Percentiles rank a stretch among this genome's conserved stretches.
Evolutionary conservation across 139 green algal genomes (phyloP).

Genomic region (Nannochloris sp.): DNA sequence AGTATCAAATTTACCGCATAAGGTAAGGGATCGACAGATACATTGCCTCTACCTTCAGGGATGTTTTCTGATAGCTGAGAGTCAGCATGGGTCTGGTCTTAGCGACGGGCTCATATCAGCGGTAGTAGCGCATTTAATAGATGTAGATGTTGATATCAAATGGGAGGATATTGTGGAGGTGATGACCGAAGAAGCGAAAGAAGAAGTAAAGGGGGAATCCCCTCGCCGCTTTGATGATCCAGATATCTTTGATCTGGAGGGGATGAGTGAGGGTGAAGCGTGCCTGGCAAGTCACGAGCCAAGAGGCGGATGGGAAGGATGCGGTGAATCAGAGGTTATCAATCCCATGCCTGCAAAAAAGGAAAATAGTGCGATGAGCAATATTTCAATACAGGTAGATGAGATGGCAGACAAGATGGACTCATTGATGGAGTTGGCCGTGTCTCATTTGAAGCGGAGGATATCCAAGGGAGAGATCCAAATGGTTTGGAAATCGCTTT

Average conservation of each 20-base stretch:
- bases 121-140: constrained; percentile 61
- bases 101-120: constrained; percentile 53
- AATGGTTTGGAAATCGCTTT: constrained; percentile 48
- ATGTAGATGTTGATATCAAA: constrained; percentile 73
- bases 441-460: constrained; percentile 56
- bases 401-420: constrained; percentile 80
- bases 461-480: constrained; percentile 33
- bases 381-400: constrained; percentile 11
- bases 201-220: constrained; percentile 37
- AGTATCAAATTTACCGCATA: constrained; percentile 51
- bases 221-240: constrained; percentile 39
- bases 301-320: constrained; percentile 55
- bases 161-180: constrained; percentile 82
- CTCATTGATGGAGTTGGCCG: constrained; percentile 73
- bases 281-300: background rate
- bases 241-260: constrained; percentile 78
- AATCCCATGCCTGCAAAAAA: background rate
- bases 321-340: background rate
- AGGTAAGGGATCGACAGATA: constrained; percentile 45
- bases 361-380: background rate
- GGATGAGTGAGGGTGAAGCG: constrained; percentile 54
- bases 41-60: constrained; percentile 68
- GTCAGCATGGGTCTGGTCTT: constrained; percentile 33
- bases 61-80: constrained; percentile 49
- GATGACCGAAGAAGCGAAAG: constrained; percentile 35